Evolutionary conservation across 805 yeast genomes (phyloP).

Genomic region (Pichia phayaonensis): DNA sequence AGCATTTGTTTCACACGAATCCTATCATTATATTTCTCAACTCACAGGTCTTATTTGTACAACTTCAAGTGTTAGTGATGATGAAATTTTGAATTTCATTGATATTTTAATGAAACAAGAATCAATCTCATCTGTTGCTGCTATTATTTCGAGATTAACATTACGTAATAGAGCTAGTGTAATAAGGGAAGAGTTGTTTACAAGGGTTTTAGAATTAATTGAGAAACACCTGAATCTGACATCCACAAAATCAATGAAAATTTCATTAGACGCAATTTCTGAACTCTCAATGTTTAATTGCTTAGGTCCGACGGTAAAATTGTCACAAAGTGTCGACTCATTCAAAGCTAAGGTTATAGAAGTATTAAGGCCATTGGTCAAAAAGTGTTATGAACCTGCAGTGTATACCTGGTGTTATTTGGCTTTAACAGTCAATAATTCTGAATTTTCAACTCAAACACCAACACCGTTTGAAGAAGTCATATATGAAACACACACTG

Average conservation of each 20-base stretch:
- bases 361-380: conserved; percentile 33
- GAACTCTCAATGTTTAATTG: conserved; percentile 41
- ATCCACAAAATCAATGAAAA: conserved; percentile 14
- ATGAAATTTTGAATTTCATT: conserved; percentile 5
- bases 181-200: conserved; percentile 12
- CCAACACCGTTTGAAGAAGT: conserved; percentile 30
- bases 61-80: conserved; percentile 27
- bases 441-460: conserved; percentile 2
- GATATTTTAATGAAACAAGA: conserved; percentile 2
- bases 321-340: conserved; percentile 16
- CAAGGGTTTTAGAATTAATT: conserved; percentile 12
- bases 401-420: conserved; percentile 49
- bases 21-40: conserved; percentile 16
- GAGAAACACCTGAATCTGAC: conserved; percentile 19
- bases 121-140: conserved; percentile 33
- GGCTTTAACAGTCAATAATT: conserved; percentile 30
- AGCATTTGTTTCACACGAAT: conserved; percentile 20
- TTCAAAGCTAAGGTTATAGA: conserved; percentile 23
- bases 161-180: conserved; percentile 25
- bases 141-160: conserved; percentile 38
- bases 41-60: conserved; percentile 28
- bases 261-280: conserved; percentile 33
- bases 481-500: conserved; percentile 49
- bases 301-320: conserved; percentile 29
- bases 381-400: conserved; percentile 47